Conservation (phyloP, 129 eudicot species). For the Erigeron canadensis region DNA sequence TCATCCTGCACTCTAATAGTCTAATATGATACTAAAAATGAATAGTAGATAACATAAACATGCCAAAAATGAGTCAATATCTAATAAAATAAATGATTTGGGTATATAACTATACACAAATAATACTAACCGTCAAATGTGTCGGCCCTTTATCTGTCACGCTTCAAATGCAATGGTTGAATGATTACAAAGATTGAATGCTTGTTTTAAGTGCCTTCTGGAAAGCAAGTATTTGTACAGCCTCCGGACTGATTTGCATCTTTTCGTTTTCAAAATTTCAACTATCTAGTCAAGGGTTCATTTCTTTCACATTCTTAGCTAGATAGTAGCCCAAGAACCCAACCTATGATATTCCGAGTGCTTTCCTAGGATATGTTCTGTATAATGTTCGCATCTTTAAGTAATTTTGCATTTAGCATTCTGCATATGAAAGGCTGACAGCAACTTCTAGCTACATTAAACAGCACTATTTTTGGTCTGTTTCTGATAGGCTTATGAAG, state of each 20-base stretch:
- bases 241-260: not conserved
- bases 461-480: not conserved
- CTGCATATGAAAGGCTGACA: no score
- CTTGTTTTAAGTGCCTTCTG: no score
- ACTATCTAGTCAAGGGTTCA: not conserved
- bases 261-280: slow-evolving; percentile 7
- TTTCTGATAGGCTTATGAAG: no score
- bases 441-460: no score
- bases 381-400: not conserved
- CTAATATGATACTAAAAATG: no score
- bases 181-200: not conserved
- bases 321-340: not conserved
- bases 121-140: not conserved
- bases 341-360: not conserved
- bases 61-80: not conserved
- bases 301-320: slow-evolving; percentile 13
- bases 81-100: not conserved
- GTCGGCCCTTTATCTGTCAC: not conserved
- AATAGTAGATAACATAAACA: not conserved
- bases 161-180: slow-evolving; percentile 2
- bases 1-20: no score
- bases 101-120: slow-evolving; percentile 5
- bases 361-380: not conserved
- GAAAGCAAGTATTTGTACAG: not conserved
- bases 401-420: slow-evolving; percentile 4